Conservation (phyloP, 495 filamentous ascomycete species). For the Rostrohypoxylon terebratum region DNA sequence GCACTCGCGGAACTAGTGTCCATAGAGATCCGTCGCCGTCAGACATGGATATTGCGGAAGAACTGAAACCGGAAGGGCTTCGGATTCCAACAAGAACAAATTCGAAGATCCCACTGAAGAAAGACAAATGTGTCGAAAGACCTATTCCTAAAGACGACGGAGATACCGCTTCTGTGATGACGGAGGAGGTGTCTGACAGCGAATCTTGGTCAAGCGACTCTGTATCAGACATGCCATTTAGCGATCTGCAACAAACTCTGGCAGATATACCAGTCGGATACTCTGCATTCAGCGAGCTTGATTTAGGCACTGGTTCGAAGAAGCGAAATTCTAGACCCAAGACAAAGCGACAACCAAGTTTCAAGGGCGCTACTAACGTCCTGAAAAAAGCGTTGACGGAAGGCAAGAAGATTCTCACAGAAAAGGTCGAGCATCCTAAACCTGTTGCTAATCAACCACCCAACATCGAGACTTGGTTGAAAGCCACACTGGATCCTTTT, state of each 20-base stretch:
- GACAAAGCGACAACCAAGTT: conserved; percentile 57
- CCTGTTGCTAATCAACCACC: conserved; percentile 61
- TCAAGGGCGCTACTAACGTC: conserved; percentile 66
- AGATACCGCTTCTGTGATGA: conserved; percentile 34
- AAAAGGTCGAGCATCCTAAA: conserved; percentile 63
- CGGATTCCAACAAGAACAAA: conserved; percentile 38
- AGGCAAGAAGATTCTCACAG: conserved; percentile 66
- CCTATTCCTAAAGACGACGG: conserved; percentile 28
- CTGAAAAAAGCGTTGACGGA: conserved; percentile 66
- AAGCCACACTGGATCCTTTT: conserved; percentile 78
- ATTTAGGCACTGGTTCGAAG: conserved; percentile 59
- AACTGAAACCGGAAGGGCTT: conserved; percentile 47
- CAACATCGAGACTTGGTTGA: conserved; percentile 82
- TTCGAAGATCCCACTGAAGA: conserved; percentile 43
- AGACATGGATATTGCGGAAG: conserved; percentile 58
- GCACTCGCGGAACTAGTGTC: conserved; percentile 33
- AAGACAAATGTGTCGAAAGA: conserved; percentile 34
- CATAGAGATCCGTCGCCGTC: conserved; percentile 55
- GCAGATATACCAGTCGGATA: conserved; percentile 67
- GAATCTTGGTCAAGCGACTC: conserved; percentile 48
- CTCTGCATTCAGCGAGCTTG: conserved; percentile 70
- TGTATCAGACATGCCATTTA: conserved; percentile 53
- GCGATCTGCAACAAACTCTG: conserved; percentile 59
- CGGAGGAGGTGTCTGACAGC: conserved; percentile 47
- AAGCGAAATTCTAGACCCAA: conserved; percentile 57